A percentile compares a stretch with the other conserved stretches of the same genome.
These are phyloP conservation scores for Alternaria angustiovoidea DNA, from an alignment of 2,329 filamentous ascomycete genomes.

Conservation along the genomic window DNA sequence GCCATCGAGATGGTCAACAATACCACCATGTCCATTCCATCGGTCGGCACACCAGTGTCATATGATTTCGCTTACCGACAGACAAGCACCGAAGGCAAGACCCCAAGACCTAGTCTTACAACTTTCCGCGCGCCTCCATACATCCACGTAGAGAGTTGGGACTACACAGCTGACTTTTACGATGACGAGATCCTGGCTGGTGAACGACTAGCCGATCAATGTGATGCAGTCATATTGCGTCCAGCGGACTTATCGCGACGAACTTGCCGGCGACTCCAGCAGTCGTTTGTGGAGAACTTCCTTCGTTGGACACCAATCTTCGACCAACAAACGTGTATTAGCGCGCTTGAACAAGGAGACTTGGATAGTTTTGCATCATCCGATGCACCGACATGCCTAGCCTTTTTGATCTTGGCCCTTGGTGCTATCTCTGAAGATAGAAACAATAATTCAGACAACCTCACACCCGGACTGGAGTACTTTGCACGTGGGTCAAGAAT, in stretches of 20 bases:
- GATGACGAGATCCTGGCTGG: slow-evolving; percentile 38
- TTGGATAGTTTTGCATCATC: slow-evolving; percentile 14
- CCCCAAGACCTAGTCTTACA: slow-evolving; percentile 33
- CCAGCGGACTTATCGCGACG: slow-evolving; percentile 29
- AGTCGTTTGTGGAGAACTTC: slow-evolving; percentile 40
- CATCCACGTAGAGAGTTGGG: slow-evolving; percentile 38
- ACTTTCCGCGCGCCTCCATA: slow-evolving; percentile 33
- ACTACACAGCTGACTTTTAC: slow-evolving; percentile 40
- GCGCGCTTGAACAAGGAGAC: slow-evolving; percentile 27
- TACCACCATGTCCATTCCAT: slow-evolving; percentile 15
- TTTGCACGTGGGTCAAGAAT: slow-evolving; percentile 33
- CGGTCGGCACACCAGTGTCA: slow-evolving; percentile 21
- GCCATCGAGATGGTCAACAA: slow-evolving; percentile 23
- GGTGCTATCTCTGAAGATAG: slow-evolving; percentile 34
- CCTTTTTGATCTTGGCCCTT: slow-evolving; percentile 33
- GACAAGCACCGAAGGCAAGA: slow-evolving; percentile 34
- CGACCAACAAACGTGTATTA: slow-evolving; percentile 30
- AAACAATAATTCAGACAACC: slow-evolving; percentile 20
- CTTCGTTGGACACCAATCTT: slow-evolving; percentile 40
- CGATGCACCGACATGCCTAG: slow-evolving; percentile 31
- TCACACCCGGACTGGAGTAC: slow-evolving; percentile 35
- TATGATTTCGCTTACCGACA: slow-evolving; percentile 40
- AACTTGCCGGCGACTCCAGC: slow-evolving; percentile 32
- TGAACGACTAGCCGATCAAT: slow-evolving; percentile 33
- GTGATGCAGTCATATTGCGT: slow-evolving; percentile 24